A percentile compares a stretch with the other conserved stretches of the same genome.
These are phyloP conservation scores for Fusarium torreyae DNA, from an alignment of 2,329 filamentous ascomycete genomes.

Conservation along the genomic window DNA sequence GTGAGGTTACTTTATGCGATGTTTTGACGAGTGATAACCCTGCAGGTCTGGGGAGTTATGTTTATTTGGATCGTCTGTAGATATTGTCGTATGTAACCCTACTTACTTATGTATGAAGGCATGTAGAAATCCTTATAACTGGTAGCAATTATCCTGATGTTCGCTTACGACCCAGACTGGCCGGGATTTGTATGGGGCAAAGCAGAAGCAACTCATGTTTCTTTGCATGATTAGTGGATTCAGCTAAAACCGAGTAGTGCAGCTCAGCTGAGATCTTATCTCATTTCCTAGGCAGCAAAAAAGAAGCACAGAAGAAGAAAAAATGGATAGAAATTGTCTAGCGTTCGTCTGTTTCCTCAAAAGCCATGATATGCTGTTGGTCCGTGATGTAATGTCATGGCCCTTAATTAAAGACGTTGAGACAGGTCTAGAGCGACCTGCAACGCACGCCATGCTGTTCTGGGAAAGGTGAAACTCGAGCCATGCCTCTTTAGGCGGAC, in stretches of 20 bases:
- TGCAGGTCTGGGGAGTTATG: constrained; percentile 11
- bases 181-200: constrained; percentile 21
- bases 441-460: constrained; percentile 35
- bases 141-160: neutral
- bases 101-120: constrained; percentile 3
- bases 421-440: constrained; percentile 8
- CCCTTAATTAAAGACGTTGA: constrained; percentile 34
- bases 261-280: constrained; percentile 12
- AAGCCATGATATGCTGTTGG: constrained; percentile 29
- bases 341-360: constrained; percentile 15
- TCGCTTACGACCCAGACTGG: constrained; percentile 9
- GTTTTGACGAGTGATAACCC: neutral
- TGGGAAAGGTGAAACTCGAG: constrained; percentile 31
- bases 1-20: constrained; percentile 7
- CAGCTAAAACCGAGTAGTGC: neutral
- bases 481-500: constrained; percentile 19
- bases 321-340: neutral
- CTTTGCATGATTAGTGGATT: constrained; percentile 5
- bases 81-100: constrained; percentile 14
- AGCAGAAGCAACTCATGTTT: constrained; percentile 15
- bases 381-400: constrained; percentile 7
- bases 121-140: neutral
- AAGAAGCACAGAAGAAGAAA: neutral
- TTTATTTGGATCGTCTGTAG: constrained; percentile 21
- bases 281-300: neutral